Evolutionary conservation across 176 grass and related monocot genomes (phyloP).

Genomic region (Eremochloa ophiuroides): DNA sequence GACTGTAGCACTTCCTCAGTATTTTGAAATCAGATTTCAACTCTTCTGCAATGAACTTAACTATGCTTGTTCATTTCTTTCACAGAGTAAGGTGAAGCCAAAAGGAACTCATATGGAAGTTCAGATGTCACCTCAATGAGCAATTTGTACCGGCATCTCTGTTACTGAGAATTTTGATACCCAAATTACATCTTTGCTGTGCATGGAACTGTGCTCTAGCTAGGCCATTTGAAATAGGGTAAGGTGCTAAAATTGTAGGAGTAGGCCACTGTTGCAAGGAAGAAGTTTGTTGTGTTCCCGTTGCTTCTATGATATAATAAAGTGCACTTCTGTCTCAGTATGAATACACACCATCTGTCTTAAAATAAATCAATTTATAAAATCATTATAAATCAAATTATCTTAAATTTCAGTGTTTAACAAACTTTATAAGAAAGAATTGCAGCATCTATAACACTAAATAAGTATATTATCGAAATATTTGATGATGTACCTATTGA

Average conservation of each 20-base stretch:
- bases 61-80: not conserved
- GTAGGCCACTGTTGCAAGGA: not conserved
- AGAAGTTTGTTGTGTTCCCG: not conserved
- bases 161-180: not conserved
- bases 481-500: no score
- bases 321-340: not conserved
- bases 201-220: not conserved
- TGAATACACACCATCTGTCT: not conserved
- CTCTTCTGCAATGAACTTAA: not conserved
- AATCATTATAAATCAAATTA: no score
- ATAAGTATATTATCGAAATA: no score
- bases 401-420: no score
- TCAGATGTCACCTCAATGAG: not conserved
- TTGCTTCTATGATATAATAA: not conserved
- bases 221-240: not conserved
- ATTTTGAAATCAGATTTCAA: not conserved
- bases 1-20: not conserved
- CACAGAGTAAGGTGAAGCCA: constrained; percentile 4
- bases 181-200: not conserved
- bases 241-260: not conserved
- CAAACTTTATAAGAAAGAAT: no score
- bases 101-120: not conserved
- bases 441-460: no score
- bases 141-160: not conserved
- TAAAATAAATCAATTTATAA: not conserved